phyloP scores from a whole-genome alignment of 352 stramenopile species.

The Elongisporangium senticosum region DNA sequence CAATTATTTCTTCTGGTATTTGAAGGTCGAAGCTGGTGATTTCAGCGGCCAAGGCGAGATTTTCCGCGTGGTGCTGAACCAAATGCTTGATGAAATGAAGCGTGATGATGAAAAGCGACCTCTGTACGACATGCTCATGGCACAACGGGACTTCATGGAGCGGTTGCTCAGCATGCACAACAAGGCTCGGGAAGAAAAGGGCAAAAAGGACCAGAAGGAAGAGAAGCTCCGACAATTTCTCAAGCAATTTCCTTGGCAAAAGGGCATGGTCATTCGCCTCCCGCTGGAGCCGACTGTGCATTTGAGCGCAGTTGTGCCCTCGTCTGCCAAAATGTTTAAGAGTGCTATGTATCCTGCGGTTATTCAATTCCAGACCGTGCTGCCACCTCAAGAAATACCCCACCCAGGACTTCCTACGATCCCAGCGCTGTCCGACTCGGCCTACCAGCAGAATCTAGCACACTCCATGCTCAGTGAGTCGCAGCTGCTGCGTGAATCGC shows the following conservation, averaged over 20 bases:
- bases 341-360: slow-evolving; percentile 97
- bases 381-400: slow-evolving; percentile 27
- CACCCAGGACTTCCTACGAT: slow-evolving; percentile 4
- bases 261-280: slow-evolving; percentile 75
- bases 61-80: slow-evolving; percentile 75
- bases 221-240: slow-evolving; percentile 88
- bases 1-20: slow-evolving; percentile 98
- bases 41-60: slow-evolving; percentile 70
- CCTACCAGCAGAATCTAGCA: slow-evolving; percentile 18
- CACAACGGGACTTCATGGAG: slow-evolving; percentile 93
- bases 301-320: slow-evolving; percentile 86
- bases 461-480: slow-evolving; percentile 57
- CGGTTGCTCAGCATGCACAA: slow-evolving; percentile 92
- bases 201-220: slow-evolving; percentile 96
- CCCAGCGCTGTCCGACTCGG: background rate
- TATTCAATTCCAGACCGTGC: slow-evolving; percentile 91
- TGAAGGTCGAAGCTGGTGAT: slow-evolving; percentile 76
- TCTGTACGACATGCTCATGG: slow-evolving; percentile 89
- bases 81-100: slow-evolving; percentile 93
- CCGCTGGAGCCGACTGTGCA: slow-evolving; percentile 83
- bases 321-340: slow-evolving; percentile 96
- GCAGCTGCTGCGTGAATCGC: slow-evolving; percentile 55
- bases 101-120: slow-evolving; percentile 85
- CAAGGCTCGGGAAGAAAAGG: slow-evolving; percentile 89
- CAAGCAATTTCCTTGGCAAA: slow-evolving; percentile 78